Evolutionary conservation across 2,329 filamentous ascomycete species (phyloP).

Genomic region (Botrytis elliptica): DNA sequence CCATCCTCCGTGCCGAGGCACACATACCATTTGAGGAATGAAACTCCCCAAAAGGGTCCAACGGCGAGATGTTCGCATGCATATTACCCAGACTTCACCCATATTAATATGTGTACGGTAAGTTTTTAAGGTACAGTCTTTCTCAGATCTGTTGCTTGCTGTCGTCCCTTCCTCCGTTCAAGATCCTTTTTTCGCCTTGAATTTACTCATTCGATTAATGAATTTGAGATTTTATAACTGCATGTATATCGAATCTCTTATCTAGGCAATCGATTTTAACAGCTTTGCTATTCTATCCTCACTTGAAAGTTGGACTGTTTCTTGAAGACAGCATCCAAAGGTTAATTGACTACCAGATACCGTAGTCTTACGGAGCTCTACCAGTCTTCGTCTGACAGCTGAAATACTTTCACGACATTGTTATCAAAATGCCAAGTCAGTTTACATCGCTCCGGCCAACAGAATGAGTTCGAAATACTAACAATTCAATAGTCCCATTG

Average conservation of each 20-base stretch:
- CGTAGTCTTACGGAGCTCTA: neutral
- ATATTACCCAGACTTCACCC: constrained; percentile 1
- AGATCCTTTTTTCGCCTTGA: too few relatives aligned
- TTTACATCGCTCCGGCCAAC: neutral
- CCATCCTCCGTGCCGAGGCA: neutral
- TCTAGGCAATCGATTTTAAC: neutral
- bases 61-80: neutral
- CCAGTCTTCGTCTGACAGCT: neutral
- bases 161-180: neutral
- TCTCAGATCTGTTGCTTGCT: neutral
- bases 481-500: constrained; percentile 48
- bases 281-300: neutral
- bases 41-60: neutral
- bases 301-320: neutral
- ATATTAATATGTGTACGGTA: neutral
- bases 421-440: constrained; percentile 33
- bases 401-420: neutral
- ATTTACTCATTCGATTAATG: neutral
- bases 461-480: neutral
- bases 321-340: neutral
- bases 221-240: neutral
- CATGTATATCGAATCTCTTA: neutral
- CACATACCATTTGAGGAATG: neutral
- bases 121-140: neutral
- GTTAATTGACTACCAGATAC: neutral